phyloP scores from a whole-genome alignment of 2,329 filamentous ascomycete genomes.

The Colletotrichum kahawae region DNA sequence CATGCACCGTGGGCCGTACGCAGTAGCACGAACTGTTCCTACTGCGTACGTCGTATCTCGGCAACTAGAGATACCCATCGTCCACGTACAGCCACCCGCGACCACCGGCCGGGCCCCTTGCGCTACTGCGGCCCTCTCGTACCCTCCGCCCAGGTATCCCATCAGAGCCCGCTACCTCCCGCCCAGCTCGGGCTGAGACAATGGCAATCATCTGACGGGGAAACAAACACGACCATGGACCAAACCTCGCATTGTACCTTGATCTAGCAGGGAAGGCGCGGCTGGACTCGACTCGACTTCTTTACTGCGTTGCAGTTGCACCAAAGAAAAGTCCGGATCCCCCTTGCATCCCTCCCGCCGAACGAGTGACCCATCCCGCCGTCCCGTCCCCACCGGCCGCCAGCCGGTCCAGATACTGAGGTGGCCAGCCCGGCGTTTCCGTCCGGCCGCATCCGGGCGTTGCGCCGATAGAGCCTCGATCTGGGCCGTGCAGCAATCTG shows the following conservation, averaged over 20 bases:
- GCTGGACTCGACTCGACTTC: neutral
- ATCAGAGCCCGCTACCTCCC: neutral
- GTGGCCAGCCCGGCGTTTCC: neutral
- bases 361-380: neutral
- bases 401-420: neutral
- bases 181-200: conserved; percentile 2
- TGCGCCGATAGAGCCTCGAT: neutral
- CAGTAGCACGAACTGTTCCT: neutral
- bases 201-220: conserved; percentile 10
- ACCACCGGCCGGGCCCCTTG: neutral
- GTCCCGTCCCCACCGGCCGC: neutral
- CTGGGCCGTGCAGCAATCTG: neutral
- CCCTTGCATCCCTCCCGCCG: neutral
- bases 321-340: neutral
- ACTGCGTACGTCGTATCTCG: neutral
- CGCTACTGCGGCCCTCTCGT: neutral
- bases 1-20: neutral
- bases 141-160: neutral
- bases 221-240: neutral
- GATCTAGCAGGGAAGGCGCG: neutral
- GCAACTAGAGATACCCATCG: neutral
- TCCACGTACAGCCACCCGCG: neutral
- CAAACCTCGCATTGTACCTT: neutral
- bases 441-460: neutral
- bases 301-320: neutral